These are phyloP conservation scores for Thyridium curvatum DNA, from an alignment of 2,329 filamentous ascomycete genomes.

Conservation along the genomic window DNA sequence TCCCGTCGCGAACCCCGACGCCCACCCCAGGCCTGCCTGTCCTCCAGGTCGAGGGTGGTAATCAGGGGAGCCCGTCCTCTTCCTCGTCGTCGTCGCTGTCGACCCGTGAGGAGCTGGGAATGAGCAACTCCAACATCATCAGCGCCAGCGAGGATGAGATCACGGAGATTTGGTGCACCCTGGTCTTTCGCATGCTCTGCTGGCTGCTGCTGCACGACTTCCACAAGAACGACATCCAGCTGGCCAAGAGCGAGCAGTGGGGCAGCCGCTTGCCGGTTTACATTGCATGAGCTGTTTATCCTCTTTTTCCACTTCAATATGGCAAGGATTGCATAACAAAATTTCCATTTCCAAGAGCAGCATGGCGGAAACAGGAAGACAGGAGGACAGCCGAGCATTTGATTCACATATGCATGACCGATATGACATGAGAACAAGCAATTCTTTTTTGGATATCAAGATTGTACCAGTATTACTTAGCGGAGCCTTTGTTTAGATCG, in stretches of 20 bases:
- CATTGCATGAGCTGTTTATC: constrained; percentile 27
- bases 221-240: constrained; percentile 44
- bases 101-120: neutral
- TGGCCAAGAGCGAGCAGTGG: constrained; percentile 45
- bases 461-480: too few relatives aligned
- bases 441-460: too few relatives aligned
- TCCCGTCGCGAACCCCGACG: too few relatives aligned
- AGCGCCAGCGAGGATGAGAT: constrained; percentile 9
- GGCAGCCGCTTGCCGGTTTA: constrained; percentile 52
- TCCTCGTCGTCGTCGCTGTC: too few relatives aligned
- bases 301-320: too few relatives aligned
- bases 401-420: too few relatives aligned
- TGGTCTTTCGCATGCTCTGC: constrained; percentile 52
- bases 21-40: constrained; percentile 1
- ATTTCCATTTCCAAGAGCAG: too few relatives aligned
- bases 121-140: constrained; percentile 10
- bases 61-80: neutral
- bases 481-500: too few relatives aligned
- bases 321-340: too few relatives aligned
- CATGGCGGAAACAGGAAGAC: too few relatives aligned
- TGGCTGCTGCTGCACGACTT: constrained; percentile 54
- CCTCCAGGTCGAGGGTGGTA: constrained; percentile 7
- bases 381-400: too few relatives aligned
- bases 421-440: too few relatives aligned
- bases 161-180: constrained; percentile 45